Conservation (phyloP, 129 eudicot species). For the Artemisia tridentata region DNA sequence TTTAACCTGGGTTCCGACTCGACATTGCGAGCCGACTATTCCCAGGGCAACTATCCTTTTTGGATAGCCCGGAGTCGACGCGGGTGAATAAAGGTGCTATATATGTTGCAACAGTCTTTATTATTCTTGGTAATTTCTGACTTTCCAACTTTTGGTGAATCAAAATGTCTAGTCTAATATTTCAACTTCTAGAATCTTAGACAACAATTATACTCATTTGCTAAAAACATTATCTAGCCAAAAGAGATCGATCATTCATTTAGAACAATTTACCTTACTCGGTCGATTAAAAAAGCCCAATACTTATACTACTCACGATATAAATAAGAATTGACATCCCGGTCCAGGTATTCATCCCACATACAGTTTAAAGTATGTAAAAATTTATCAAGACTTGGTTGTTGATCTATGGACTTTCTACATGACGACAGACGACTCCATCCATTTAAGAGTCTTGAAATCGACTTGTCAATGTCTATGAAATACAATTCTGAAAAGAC, state of each 20-base stretch:
- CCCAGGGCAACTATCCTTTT: too few species aligned
- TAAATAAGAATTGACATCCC: neutral
- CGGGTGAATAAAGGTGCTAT: neutral
- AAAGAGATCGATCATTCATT: neutral
- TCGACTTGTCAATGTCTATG: neutral
- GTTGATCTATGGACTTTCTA: neutral
- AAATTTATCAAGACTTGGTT: too few species aligned
- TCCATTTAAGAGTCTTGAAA: neutral
- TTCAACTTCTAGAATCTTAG: neutral
- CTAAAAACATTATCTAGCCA: neutral
- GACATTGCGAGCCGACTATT: too few species aligned
- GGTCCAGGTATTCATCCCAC: neutral
- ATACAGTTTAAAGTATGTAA: neutral
- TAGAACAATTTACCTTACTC: too few species aligned
- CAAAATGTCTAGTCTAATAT: neutral
- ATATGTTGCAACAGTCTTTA: neutral
- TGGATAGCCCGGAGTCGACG: too few species aligned
- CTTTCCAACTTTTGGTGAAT: neutral
- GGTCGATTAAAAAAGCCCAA: too few species aligned
- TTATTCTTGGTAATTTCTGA: neutral
- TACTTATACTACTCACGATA: neutral
- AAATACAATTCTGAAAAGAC: neutral
- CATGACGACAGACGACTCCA: neutral
- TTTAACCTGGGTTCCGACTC: too few species aligned
- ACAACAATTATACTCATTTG: neutral